Evolutionary conservation across 2,329 filamentous ascomycete genomes (phyloP).

Genomic region (Rosellinia necatrix): DNA sequence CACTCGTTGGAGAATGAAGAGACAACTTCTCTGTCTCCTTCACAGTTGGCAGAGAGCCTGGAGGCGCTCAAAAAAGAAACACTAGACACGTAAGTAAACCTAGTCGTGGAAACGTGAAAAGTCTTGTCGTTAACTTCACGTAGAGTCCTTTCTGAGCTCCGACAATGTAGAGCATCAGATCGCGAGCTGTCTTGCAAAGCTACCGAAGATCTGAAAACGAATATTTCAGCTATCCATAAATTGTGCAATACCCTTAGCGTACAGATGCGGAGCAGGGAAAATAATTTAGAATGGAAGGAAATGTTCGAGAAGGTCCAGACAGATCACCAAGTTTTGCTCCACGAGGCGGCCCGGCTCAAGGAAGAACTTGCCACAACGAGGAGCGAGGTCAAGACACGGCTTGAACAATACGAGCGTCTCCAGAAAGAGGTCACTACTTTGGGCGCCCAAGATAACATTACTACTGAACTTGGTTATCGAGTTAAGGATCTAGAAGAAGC

Average conservation of each 20-base stretch:
- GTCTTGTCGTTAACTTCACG: constrained; percentile 6
- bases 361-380: constrained; percentile 22
- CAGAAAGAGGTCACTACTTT: constrained; percentile 20
- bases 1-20: constrained; percentile 24
- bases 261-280: constrained; percentile 11
- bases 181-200: constrained; percentile 15
- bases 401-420: constrained; percentile 23
- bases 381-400: constrained; percentile 9
- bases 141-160: constrained; percentile 24
- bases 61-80: constrained; percentile 24
- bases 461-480: constrained; percentile 13
- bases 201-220: constrained; percentile 12
- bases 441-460: constrained; percentile 7
- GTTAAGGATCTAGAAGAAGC: constrained; percentile 19
- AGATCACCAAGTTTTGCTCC: constrained; percentile 19
- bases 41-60: constrained; percentile 24
- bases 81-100: constrained; percentile 28
- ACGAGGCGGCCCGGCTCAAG: constrained; percentile 26
- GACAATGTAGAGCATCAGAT: constrained; percentile 13
- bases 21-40: constrained; percentile 10
- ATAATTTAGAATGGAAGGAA: constrained; percentile 30
- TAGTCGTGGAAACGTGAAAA: neutral
- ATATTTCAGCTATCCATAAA: constrained; percentile 15
- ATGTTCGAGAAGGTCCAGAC: constrained; percentile 17
- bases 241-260: constrained; percentile 10